phyloP scores from a whole-genome alignment of 192 early-diverging fungal species.

The Gaertneriomyces sp. region DNA sequence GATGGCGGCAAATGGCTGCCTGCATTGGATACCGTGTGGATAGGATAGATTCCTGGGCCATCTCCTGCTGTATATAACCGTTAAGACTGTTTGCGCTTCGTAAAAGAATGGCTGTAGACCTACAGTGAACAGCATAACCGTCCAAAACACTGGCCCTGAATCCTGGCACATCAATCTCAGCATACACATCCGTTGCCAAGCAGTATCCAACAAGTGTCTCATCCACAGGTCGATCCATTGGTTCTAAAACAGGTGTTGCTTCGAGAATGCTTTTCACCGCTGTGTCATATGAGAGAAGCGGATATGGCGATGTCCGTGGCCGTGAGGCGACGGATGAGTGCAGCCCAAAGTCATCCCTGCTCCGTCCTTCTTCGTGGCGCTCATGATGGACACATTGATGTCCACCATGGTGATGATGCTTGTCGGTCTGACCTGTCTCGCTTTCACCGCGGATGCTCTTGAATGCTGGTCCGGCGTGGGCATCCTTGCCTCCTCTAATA shows the following conservation, averaged over 20 bases:
- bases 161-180: conserved; percentile 73
- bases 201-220: conserved; percentile 51
- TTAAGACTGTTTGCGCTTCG: not conserved
- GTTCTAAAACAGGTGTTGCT: no score
- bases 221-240: no score
- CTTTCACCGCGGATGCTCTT: conserved; percentile 33
- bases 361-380: conserved; percentile 1
- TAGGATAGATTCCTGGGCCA: conserved; percentile 75
- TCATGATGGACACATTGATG: conserved; percentile 10
- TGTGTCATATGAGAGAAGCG: conserved; percentile 67
- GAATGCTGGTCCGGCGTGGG: conserved; percentile 56
- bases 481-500: conserved; percentile 42
- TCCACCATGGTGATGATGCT: not conserved
- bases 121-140: conserved; percentile 88
- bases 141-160: conserved; percentile 88
- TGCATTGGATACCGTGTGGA: conserved; percentile 59
- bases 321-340: conserved; percentile 54
- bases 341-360: not conserved
- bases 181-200: conserved; percentile 70
- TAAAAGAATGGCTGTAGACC: conserved; percentile 3
- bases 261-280: conserved; percentile 34
- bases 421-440: not conserved
- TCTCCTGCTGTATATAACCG: conserved; percentile 39
- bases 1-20: conserved; percentile 29
- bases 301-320: conserved; percentile 76